Conservation (phyloP, 2,329 filamentous ascomycete genomes). For the Rhinocladiella similis region DNA sequence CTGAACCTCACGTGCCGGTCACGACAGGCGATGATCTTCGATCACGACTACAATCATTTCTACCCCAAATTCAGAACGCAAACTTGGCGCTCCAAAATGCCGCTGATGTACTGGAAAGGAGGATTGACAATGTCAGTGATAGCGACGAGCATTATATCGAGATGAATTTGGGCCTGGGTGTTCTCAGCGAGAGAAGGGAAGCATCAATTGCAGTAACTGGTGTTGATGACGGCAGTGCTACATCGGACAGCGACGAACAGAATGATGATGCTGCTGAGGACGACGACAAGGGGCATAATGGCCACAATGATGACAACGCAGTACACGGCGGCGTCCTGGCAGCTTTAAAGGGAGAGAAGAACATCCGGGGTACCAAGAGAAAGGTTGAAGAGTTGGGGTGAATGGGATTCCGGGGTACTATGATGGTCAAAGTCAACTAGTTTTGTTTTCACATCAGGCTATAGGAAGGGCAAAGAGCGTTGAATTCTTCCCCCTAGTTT, state of each 20-base stretch:
- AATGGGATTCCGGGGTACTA: background rate
- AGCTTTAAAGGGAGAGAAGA: slow-evolving; percentile 11
- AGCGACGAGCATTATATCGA: slow-evolving; percentile 42
- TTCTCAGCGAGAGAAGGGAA: slow-evolving; percentile 41
- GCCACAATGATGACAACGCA: background rate
- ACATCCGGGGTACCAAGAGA: slow-evolving; percentile 10
- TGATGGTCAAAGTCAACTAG: too few species aligned
- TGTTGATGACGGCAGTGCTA: background rate
- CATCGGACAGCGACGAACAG: background rate
- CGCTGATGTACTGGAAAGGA: slow-evolving; percentile 33
- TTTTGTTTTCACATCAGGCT: background rate
- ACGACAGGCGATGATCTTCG: slow-evolving; percentile 28
- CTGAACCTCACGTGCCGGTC: background rate
- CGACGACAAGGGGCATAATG: background rate
- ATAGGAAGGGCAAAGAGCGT: background rate
- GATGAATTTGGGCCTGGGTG: slow-evolving; percentile 48
- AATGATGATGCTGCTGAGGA: slow-evolving; percentile 3
- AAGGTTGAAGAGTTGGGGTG: slow-evolving; percentile 25
- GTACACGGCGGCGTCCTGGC: slow-evolving; percentile 8
- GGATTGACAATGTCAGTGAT: slow-evolving; percentile 38
- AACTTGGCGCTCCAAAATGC: slow-evolving; percentile 44
- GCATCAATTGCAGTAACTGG: slow-evolving; percentile 4
- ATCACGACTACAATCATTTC: slow-evolving; percentile 41
- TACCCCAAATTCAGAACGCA: slow-evolving; percentile 44
- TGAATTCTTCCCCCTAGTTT: background rate